Evolutionary conservation across 805 yeast genomes (phyloP), one percentile per base, ranked within the genome.

Genomic region (Priceomyces haplophilus): DNA sequence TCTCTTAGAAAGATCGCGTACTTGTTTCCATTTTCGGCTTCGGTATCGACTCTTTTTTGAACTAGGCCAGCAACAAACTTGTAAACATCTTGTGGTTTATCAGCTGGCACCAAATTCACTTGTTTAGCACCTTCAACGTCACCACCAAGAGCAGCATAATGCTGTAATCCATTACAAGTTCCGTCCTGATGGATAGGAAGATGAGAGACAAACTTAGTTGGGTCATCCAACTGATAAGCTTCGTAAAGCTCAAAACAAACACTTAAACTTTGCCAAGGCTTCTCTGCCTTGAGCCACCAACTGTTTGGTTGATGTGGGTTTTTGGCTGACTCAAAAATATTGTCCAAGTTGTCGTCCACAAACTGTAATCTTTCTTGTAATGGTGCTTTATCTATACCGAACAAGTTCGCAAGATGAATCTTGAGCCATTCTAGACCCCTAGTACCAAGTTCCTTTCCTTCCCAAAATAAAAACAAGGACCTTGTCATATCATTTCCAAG

Each of bases 141-240:
- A 67, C 93, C 91, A 60, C 93, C 93, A 40, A 85, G 67, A 0
- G 95, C 95, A 20, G 95, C 93, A 62, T 85, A 85, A 67, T 85
- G 95, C 55, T 85, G 95, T 47, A 85, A 70, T 15, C 95, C 95
- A 56, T 85, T 85, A 67, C 95, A 85, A 0, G 93, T 84, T 52
- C 95, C 95, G 65, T 85, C 95, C 62, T 84, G 91, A 59, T 85
- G 93, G 29, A 85, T 84, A 1, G 93, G 91, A 48, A 83, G 82
- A 58, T 80, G 84, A 1, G 88, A 82, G 16, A 83, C 62, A 52
- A 62, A 83, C 47, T 80, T 72, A 12, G 79, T 74, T 7, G 93
- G 93, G 50, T 84, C 83, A 7, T 71, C 76, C 44, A 80, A 61
- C 50, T 78, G 70, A 50, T 72, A 62, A 1, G 90, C 93, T 41